Conservation (phyloP, 2,329 filamentous ascomycete species). For the Scortechinia acanthostroma region DNA sequence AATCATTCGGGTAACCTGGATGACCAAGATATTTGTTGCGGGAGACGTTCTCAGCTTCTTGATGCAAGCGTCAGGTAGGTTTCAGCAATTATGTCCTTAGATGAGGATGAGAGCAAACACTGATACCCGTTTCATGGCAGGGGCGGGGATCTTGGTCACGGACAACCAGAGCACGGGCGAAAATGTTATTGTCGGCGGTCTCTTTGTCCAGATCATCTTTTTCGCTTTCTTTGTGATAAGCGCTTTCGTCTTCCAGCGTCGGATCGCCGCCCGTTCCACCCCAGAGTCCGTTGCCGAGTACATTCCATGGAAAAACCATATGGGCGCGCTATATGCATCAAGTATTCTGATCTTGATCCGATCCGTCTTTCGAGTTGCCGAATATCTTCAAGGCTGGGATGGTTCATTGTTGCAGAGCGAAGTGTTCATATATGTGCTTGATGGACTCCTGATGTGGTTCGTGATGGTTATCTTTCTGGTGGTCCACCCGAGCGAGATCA, state of each 20-base stretch:
- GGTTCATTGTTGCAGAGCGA: conserved; percentile 35
- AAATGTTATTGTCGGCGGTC: conserved; percentile 29
- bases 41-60: conserved; percentile 37
- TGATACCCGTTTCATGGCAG: neutral
- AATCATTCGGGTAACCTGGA: conserved; percentile 29
- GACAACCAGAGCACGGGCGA: conserved; percentile 10
- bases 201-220: conserved; percentile 38
- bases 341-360: conserved; percentile 36
- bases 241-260: conserved; percentile 29
- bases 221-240: conserved; percentile 38
- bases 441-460: neutral
- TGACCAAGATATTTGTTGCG: conserved; percentile 40
- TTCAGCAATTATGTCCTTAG: neutral
- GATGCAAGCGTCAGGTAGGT: conserved; percentile 1
- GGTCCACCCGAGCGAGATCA: conserved; percentile 2
- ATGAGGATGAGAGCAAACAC: neutral
- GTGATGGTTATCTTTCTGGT: neutral
- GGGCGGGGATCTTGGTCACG: conserved; percentile 5
- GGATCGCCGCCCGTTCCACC: conserved; percentile 18
- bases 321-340: conserved; percentile 31
- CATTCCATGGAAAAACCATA: neutral
- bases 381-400: conserved; percentile 32
- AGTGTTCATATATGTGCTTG: conserved; percentile 32
- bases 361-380: conserved; percentile 35
- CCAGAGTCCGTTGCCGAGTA: conserved; percentile 5